Base-by-base conservation (phyloP, 371 early-diverging fungal genomes). In the Choanephora cucurbitarum region DNA sequence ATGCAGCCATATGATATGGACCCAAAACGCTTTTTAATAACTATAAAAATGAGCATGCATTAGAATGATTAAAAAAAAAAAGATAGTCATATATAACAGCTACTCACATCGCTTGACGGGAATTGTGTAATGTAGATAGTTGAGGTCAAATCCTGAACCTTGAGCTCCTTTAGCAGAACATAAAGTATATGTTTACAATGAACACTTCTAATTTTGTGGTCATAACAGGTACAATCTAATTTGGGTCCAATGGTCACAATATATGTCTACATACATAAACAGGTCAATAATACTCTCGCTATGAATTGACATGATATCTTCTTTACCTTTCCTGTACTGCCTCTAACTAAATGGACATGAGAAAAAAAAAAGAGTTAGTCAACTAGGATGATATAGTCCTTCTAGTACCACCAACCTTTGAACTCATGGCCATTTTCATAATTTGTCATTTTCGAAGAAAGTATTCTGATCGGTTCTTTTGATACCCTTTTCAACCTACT, bases 141-240 rank as follows among this genome's bases (percentile, higher is more conserved):
- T 15, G 23, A 24, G n/a, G 19, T 44, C 1, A 48, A 37, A 18
- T 64, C 46, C 7, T 15, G 13, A 5, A 47, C 13, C 7, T 52
- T 39, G 2, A 64, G n/a, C 23, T 64, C 56, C 31, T 52, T 48
- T 31, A 34, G 31, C 8, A 64, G 9, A 28, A 59, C 42, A 18
- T 34, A 64, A 1, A 64, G 32, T 15, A 64, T 59, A 23, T 64
- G 65, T 23, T 64, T 64, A 34, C 65, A 64, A 32, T 64, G 65
- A 11, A 23, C 31, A 0, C 11, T 21, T 52, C 65, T 40, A 5
- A 28, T 24, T 6, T 18, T 48, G 37, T 52, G 44, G 39, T 64
- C 65, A 14, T 34, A 18, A 39, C 65, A 64, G 21, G 32, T 52
- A 39, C 65, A 64, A 11, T 54, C 32, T 15, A 64, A 22, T 22